These are phyloP conservation scores for Microstroma glucosiphilum DNA, from an alignment of 1,284 basidiomycete species.

Conservation along the genomic window DNA sequence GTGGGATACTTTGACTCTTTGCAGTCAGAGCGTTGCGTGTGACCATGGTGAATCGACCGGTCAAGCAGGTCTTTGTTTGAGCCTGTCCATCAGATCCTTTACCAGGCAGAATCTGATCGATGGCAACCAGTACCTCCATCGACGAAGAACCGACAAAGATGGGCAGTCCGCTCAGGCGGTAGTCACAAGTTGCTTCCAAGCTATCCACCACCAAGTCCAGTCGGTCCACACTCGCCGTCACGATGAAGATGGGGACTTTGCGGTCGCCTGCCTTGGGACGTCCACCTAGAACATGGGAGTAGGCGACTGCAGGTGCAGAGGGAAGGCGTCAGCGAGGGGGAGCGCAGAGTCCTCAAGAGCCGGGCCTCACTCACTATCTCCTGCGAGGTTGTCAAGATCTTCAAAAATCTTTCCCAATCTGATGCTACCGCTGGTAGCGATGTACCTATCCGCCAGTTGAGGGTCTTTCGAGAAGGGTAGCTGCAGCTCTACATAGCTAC, in stretches of 20 bases:
- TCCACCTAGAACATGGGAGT: conserved; percentile 50
- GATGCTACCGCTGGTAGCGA: conserved; percentile 46
- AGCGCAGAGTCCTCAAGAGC: too few relatives aligned
- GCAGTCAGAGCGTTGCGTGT: conserved; percentile 37
- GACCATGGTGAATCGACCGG: conserved; percentile 52
- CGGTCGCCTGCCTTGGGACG: conserved; percentile 31
- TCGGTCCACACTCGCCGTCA: conserved; percentile 52
- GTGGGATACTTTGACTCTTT: conserved; percentile 37
- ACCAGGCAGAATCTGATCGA: conserved; percentile 42
- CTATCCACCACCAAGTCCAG: conserved; percentile 33
- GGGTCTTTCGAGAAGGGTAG: conserved; percentile 46
- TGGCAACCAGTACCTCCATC: conserved; percentile 51
- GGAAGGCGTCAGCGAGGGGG: not conserved
- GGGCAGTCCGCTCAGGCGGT: conserved; percentile 33
- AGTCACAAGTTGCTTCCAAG: conserved; percentile 28
- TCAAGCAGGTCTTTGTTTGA: conserved; percentile 42
- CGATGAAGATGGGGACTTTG: conserved; percentile 49
- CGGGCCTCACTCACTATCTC: conserved; percentile 17
- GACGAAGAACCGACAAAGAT: conserved; percentile 43
- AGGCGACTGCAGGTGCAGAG: conserved; percentile 27
- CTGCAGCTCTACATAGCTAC: conserved; percentile 44
- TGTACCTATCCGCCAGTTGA: conserved; percentile 47
- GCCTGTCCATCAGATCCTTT: not conserved
- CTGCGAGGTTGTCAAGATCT: conserved; percentile 51
- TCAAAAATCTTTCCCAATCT: conserved; percentile 51